Evolutionary conservation across 345 rosid genomes (phyloP).

Genomic region (Raphanus sativus): DNA sequence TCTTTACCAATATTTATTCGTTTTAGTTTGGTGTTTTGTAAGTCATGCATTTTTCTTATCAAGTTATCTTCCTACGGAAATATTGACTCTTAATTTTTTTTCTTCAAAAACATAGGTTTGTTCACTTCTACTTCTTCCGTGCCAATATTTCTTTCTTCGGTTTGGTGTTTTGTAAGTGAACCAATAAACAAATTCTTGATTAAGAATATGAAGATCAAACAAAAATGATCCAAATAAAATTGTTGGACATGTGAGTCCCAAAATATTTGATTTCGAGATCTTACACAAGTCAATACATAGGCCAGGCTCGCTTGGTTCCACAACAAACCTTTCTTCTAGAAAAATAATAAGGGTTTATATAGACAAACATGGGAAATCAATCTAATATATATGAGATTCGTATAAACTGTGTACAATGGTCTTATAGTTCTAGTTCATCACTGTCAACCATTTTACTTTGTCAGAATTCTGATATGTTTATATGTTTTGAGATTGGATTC

Average conservation of each 20-base stretch:
- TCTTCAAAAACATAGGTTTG: neutral
- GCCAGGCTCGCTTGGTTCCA: neutral
- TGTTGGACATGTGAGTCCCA: neutral
- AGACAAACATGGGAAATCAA: neutral
- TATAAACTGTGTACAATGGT: too few relatives aligned
- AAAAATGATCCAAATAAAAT: neutral
- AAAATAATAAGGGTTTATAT: neutral
- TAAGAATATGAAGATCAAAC: neutral
- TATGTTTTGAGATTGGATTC: too few relatives aligned
- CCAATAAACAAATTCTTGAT: neutral
- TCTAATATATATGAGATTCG: too few relatives aligned
- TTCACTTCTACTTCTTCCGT: neutral
- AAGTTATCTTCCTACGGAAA: too few relatives aligned
- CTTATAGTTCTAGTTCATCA: too few relatives aligned
- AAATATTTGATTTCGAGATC: neutral
- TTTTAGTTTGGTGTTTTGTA: constrained; percentile 13
- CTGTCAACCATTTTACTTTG: too few relatives aligned
- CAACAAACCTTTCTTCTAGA: neutral
- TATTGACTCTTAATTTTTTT: neutral
- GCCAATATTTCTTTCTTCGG: neutral
- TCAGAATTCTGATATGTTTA: too few relatives aligned
- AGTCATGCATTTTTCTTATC: constrained; percentile 3
- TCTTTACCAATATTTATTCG: constrained; percentile 20
- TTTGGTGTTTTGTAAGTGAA: neutral
- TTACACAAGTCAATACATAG: neutral